phyloP scores from a whole-genome alignment of 2,329 filamentous ascomycete species.

The Penicillium crustosum region DNA sequence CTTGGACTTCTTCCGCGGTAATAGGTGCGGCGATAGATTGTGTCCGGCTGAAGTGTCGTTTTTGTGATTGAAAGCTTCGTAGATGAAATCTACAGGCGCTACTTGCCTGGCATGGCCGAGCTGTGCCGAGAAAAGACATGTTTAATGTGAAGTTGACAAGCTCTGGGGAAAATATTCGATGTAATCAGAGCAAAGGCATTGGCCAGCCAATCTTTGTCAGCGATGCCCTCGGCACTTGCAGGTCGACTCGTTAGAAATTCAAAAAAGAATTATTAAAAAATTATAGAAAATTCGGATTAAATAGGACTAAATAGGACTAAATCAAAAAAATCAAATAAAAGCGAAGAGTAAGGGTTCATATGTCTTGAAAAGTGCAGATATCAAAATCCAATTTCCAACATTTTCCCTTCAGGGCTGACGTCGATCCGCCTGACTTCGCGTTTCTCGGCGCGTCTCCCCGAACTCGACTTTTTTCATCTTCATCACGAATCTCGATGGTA shows the following conservation, averaged over 20 bases:
- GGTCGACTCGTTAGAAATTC: not conserved
- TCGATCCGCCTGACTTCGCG: constrained; percentile 33
- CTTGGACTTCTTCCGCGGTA: constrained; percentile 49
- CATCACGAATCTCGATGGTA: constrained; percentile 1
- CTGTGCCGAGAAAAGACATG: constrained; percentile 23
- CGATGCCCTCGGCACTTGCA: not conserved
- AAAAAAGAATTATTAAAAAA: not conserved
- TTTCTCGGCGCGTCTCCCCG: constrained; percentile 38
- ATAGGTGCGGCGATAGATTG: constrained; percentile 16
- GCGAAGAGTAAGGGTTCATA: not conserved
- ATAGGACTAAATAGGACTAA: not conserved
- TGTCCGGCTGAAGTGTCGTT: constrained; percentile 27
- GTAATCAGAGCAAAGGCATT: constrained; percentile 24
- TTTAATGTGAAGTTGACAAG: constrained; percentile 10
- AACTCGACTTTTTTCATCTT: constrained; percentile 7
- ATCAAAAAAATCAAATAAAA: not conserved
- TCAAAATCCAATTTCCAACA: not conserved
- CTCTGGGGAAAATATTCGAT: constrained; percentile 9
- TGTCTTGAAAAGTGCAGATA: not conserved
- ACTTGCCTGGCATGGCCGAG: constrained; percentile 22
- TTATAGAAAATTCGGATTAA: not conserved
- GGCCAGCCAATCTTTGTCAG: constrained; percentile 16
- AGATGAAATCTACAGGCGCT: constrained; percentile 14
- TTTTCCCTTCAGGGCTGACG: constrained; percentile 24
- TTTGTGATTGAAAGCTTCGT: constrained; percentile 15